phyloP scores from a whole-genome alignment of 331 rosid species.

The Quercus phellos region DNA sequence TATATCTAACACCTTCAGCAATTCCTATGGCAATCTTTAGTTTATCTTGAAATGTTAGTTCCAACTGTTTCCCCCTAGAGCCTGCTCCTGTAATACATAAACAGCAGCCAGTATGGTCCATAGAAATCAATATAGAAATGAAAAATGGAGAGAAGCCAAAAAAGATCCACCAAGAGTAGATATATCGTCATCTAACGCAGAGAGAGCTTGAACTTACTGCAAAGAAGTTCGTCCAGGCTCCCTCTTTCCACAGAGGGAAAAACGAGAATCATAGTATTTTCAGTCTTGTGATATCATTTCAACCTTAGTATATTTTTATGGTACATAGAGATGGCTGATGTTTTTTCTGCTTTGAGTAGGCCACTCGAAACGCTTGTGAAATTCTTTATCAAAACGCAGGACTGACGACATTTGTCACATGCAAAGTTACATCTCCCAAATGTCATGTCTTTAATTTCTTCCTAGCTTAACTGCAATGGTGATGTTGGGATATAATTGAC shows the following conservation, averaged over 20 bases:
- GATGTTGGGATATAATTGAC: neutral
- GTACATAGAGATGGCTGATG: constrained; percentile 17
- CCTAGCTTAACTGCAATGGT: constrained; percentile 16
- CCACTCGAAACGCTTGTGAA: constrained; percentile 5
- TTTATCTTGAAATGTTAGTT: constrained; percentile 16
- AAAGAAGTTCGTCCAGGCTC: neutral
- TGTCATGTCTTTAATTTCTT: constrained; percentile 17
- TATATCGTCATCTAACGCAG: too few relatives aligned
- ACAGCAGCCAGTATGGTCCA: neutral
- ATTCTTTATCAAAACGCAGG: constrained; percentile 6
- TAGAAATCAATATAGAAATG: neutral
- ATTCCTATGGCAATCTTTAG: constrained; percentile 13
- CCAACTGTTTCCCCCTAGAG: neutral
- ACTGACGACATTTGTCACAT: neutral
- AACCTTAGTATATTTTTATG: constrained; percentile 22
- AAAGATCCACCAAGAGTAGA: neutral
- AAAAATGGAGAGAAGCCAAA: neutral
- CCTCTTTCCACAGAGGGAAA: constrained; percentile 12
- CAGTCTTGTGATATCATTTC: neutral
- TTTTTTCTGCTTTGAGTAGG: constrained; percentile 15
- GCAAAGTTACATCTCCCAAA: neutral
- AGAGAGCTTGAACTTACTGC: constrained; percentile 8
- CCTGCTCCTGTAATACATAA: neutral
- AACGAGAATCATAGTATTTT: neutral
- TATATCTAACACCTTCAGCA: constrained; percentile 27